phyloP scores from a whole-genome alignment of 2,329 filamentous ascomycete genomes.

The Colletotrichum camelliae region DNA sequence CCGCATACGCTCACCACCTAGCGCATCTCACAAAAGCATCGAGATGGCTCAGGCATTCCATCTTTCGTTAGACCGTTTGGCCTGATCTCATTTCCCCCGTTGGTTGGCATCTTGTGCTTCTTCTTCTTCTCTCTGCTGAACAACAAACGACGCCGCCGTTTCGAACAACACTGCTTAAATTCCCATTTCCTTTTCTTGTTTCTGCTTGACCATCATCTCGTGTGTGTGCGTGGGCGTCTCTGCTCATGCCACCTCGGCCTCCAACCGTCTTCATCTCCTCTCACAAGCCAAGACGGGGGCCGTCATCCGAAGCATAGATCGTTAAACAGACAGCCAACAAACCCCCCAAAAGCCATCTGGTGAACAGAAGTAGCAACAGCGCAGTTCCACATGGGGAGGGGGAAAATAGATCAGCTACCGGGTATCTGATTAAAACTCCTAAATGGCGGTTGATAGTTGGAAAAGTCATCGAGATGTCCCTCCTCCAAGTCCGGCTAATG shows the following conservation, averaged over 20 bases:
- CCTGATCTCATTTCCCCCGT: not conserved
- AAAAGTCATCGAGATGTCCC: not conserved
- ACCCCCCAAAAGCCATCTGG: not conserved
- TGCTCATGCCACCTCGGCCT: not conserved
- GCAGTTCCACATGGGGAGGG: fast-evolving
- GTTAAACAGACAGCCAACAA: not conserved
- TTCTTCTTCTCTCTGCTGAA: not conserved
- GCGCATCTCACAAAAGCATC: not conserved
- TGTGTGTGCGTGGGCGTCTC: not conserved
- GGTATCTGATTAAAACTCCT: not conserved
- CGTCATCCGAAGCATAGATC: not conserved
- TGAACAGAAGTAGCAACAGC: not conserved
- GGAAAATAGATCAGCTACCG: not conserved
- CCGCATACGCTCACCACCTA: not conserved
- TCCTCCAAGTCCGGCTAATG: not conserved
- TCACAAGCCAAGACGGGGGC: not conserved
- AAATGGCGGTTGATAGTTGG: not conserved
- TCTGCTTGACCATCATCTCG: not conserved
- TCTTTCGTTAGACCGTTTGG: not conserved
- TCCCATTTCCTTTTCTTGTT: not conserved
- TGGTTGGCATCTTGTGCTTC: not conserved
- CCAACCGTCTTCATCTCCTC: not conserved
- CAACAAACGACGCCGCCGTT: not conserved
- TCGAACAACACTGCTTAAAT: not conserved
- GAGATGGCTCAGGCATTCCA: not conserved